Evolutionary conservation across 1,284 basidiomycete species (phyloP), one percentile per base, ranked within the genome.

Genomic region (Trichosporon inkin): DNA sequence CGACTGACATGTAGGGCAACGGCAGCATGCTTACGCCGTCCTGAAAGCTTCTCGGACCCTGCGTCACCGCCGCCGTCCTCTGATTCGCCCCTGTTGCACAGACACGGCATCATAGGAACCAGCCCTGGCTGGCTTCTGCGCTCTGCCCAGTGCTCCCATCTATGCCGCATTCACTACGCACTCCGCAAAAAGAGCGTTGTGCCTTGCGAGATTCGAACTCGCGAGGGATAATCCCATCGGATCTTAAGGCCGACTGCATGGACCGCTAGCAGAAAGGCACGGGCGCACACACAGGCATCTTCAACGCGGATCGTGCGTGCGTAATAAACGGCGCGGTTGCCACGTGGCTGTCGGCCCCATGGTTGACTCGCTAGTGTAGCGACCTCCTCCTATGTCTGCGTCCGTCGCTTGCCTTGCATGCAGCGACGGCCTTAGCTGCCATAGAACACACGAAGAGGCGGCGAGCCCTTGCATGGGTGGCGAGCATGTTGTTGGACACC

Each of bases 201-300:
- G 44, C 44, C 44, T 49, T 49, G 44, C 44, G 44, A 49, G 44
- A 49, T 49, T 49, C 44, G 44, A 49, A 49, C 44, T 49, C 44
- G 44, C 44, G 44, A 49, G 44, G 44, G 44, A 49, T 49, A 22
- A 49, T 49, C 44, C 44, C 44, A 49, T 49, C 44, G 44, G 44
- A 49, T 49, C 44, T 49, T 49, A 49, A 49, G 44, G 44, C 44
- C 44, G 44, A 49, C 44, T 49, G 44, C 44, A 49, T 49, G 44
- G 44, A 49, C 44, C 44, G 28, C 44, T 49, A 49, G 44, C 44
- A 49, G 44, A 49, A 49, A 49, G 44, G 44, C 44, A 49, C 44
- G 44, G 44, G 22, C 19, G 10, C 14, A 17, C n/a, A 44, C 44
- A 49, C 44, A 47, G 20, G 24, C 16, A 32, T 24, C 22, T n/a